Conservation (phyloP, 164 flowering plant species). For the Cinnamomum micranthum region DNA sequence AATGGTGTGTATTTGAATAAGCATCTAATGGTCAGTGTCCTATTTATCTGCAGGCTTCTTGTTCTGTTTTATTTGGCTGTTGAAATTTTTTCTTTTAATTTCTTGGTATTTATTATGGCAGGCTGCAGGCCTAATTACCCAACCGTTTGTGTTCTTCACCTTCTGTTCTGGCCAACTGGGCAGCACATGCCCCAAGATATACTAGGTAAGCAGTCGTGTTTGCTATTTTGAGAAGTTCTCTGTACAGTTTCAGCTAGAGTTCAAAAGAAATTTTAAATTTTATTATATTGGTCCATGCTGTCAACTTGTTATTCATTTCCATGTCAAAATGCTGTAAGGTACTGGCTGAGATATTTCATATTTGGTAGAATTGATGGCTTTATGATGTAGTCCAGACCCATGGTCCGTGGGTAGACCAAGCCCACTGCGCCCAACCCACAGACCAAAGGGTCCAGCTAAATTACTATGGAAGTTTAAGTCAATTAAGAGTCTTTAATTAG, state of each 20-base stretch:
- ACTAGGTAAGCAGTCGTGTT: slow-evolving; percentile 41
- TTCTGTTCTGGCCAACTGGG: slow-evolving; percentile 70
- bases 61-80: slow-evolving; percentile 8
- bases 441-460: no score
- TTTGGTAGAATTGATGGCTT: no score
- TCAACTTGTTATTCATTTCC: no score
- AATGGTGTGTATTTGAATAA: slow-evolving; percentile 40
- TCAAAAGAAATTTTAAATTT: neutral
- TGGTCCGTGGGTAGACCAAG: no score
- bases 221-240: neutral
- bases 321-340: no score
- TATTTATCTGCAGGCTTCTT: neutral
- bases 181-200: slow-evolving; percentile 37
- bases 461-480: no score
- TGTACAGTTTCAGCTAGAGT: neutral
- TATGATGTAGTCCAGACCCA: no score
- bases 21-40: slow-evolving; percentile 33
- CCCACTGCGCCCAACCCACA: no score
- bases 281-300: neutral
- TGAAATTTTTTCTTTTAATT: slow-evolving; percentile 17
- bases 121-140: slow-evolving; percentile 50
- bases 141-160: slow-evolving; percentile 73
- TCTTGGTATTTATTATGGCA: slow-evolving; percentile 30
- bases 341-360: no score
- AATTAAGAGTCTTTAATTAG: no score